phyloP scores from a whole-genome alignment of 2,329 filamentous ascomycete genomes.

The Elsinoe ampelina region DNA sequence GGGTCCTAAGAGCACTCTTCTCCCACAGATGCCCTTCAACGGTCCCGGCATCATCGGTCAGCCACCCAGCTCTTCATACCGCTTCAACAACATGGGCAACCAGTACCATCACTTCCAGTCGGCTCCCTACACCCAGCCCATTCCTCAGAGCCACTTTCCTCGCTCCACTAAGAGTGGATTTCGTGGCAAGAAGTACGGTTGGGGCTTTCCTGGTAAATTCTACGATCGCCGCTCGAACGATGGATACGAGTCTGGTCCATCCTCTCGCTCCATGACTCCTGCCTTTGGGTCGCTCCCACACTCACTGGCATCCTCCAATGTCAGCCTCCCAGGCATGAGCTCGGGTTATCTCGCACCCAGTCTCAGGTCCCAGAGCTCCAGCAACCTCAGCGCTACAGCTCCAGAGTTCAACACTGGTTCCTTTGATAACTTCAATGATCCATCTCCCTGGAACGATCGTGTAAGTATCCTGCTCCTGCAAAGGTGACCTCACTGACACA shows the following conservation, averaged over 20 bases:
- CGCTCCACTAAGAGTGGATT: slow-evolving; percentile 1
- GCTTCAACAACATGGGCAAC: slow-evolving; percentile 4
- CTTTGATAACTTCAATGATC: slow-evolving; percentile 19
- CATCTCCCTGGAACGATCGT: slow-evolving; percentile 31
- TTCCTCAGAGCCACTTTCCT: slow-evolving; percentile 6
- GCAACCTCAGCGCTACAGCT: slow-evolving; percentile 37
- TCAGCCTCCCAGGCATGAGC: neutral
- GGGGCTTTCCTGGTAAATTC: neutral
- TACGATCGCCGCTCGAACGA: neutral
- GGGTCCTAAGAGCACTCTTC: neutral
- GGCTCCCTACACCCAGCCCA: slow-evolving; percentile 2
- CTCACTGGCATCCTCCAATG: slow-evolving; percentile 16
- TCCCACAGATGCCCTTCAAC: slow-evolving; percentile 5
- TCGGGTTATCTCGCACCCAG: neutral
- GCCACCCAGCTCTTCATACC: neutral
- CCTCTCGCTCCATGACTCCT: slow-evolving; percentile 22
- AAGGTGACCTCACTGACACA: slow-evolving; percentile 15
- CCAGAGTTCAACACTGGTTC: slow-evolving; percentile 35
- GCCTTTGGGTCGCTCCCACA: slow-evolving; percentile 19
- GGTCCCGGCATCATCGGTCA: slow-evolving; percentile 15
- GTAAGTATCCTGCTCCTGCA: slow-evolving; percentile 11
- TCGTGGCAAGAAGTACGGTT: neutral
- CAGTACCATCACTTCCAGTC: slow-evolving; percentile 7
- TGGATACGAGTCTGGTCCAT: slow-evolving; percentile 10
- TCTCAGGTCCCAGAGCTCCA: slow-evolving; percentile 21